Conservation (phyloP, 768 basidiomycete species). For the Boletus patriciae region DNA sequence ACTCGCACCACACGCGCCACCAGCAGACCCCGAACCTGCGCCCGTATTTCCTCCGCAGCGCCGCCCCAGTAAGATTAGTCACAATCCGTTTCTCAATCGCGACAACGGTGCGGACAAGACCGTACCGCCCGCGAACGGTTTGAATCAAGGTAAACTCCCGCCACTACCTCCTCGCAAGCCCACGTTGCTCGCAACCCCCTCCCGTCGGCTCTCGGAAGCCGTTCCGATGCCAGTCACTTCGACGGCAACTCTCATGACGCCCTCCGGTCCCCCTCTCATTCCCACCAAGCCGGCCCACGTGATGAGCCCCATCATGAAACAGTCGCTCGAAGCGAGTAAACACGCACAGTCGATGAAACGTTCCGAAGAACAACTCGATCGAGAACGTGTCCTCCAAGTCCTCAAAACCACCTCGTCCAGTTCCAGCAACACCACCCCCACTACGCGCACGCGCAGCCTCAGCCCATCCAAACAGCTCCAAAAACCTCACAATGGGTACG, state of each 20-base stretch:
- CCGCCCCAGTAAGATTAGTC: constrained; percentile 23
- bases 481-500: constrained; percentile 3
- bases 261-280: constrained; percentile 20
- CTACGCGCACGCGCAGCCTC: constrained; percentile 29
- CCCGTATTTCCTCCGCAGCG: constrained; percentile 14
- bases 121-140: neutral
- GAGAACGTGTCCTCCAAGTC: constrained; percentile 68
- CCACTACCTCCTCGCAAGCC: constrained; percentile 41
- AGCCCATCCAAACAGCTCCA: constrained; percentile 30
- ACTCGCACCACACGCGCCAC: neutral
- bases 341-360: constrained; percentile 68
- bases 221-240: constrained; percentile 1
- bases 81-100: constrained; percentile 33
- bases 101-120: constrained; percentile 20
- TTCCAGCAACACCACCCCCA: constrained; percentile 3
- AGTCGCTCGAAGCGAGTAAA: constrained; percentile 72
- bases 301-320: constrained; percentile 66
- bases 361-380: constrained; percentile 65
- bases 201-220: constrained; percentile 24
- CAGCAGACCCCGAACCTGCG: constrained; percentile 5
- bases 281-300: constrained; percentile 42
- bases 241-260: neutral
- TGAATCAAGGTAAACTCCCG: constrained; percentile 25
- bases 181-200: constrained; percentile 11
- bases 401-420: constrained; percentile 58